Percentiles rank a stretch among this genome's conserved stretches.
Evolutionary conservation across 495 filamentous ascomycete species (phyloP).

Genomic region (Penicillium manginii): DNA sequence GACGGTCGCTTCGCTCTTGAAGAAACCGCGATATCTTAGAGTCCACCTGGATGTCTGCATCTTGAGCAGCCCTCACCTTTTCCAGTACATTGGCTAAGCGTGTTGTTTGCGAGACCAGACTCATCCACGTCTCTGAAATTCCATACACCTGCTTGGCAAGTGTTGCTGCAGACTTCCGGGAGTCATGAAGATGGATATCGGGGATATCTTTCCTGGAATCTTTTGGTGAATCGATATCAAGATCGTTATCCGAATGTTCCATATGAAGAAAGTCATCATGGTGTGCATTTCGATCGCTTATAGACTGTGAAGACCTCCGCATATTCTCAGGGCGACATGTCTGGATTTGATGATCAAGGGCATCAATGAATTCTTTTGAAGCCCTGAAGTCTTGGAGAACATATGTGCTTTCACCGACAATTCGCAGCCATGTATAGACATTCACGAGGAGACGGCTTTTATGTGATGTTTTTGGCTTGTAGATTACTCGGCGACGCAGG

Average conservation of each 20-base stretch:
- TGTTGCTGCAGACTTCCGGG: constrained; percentile 21
- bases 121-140: constrained; percentile 36
- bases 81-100: constrained; percentile 33
- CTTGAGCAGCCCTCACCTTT: constrained; percentile 21
- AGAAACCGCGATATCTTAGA: constrained; percentile 23
- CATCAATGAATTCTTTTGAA: constrained; percentile 20
- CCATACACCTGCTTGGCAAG: constrained; percentile 31
- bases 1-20: constrained; percentile 23
- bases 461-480: constrained; percentile 25
- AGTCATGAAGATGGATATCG: constrained; percentile 31
- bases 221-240: constrained; percentile 34
- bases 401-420: constrained; percentile 36
- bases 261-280: constrained; percentile 32
- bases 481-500: constrained; percentile 28
- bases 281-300: constrained; percentile 11
- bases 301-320: background rate
- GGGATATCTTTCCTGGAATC: constrained; percentile 18
- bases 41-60: constrained; percentile 4
- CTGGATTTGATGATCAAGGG: constrained; percentile 17
- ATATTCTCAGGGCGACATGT: background rate
- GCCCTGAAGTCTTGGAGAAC: constrained; percentile 24
- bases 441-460: constrained; percentile 31
- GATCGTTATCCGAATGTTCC: constrained; percentile 28
- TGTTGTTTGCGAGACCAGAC: constrained; percentile 33
- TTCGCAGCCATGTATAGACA: constrained; percentile 32